Percentiles rank a stretch among this genome's conserved stretches.
These are phyloP conservation scores for Capronia americana DNA, from an alignment of 2,329 filamentous ascomycete species.

Conservation along the genomic window DNA sequence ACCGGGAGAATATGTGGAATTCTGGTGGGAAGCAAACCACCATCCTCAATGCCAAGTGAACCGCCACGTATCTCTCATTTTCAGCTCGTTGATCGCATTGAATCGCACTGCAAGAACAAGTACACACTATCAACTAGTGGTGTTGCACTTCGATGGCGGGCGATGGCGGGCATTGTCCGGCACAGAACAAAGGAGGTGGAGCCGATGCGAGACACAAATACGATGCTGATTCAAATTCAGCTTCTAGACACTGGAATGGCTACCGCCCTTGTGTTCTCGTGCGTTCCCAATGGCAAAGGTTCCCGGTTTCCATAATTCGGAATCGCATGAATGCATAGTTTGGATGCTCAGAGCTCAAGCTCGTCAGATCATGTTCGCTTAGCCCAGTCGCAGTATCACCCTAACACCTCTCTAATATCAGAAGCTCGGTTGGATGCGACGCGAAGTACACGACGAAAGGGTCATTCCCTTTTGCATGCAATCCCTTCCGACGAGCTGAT, in stretches of 20 bases:
- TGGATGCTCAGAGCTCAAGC: background rate
- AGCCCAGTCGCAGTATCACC: background rate
- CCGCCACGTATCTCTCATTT: background rate
- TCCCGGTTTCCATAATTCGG: background rate
- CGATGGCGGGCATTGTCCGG: background rate
- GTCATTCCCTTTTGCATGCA: background rate
- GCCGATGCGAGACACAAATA: conserved; percentile 9
- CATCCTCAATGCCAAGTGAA: background rate
- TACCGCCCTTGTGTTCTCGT: background rate
- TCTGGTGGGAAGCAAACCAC: background rate
- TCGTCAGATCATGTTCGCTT: background rate
- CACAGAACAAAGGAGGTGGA: background rate
- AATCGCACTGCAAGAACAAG: background rate
- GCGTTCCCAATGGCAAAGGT: background rate
- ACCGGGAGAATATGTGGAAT: too few species aligned
- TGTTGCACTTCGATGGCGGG: background rate
- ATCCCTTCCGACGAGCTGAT: background rate
- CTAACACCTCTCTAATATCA: background rate
- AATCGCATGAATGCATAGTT: background rate
- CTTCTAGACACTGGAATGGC: background rate
- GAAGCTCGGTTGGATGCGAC: background rate
- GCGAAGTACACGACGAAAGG: background rate
- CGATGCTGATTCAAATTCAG: conserved; percentile 1
- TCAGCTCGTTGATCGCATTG: background rate
- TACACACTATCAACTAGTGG: background rate